Evolutionary conservation across 257 asterid genomes (phyloP).

Genomic region (Nemophila menziesii): DNA sequence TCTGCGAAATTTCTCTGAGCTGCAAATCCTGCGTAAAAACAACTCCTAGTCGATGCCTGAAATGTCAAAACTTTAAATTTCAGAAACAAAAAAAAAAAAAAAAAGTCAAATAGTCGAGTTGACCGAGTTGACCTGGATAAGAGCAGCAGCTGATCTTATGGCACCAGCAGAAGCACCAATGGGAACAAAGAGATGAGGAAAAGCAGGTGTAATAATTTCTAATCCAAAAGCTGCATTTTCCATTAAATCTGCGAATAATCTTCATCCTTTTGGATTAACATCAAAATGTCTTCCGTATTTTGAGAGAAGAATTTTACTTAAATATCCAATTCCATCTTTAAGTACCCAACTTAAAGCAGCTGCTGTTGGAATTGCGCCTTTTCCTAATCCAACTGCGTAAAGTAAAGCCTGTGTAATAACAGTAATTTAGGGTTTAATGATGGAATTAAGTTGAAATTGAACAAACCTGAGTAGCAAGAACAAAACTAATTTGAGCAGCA

Average conservation of each 20-base stretch:
- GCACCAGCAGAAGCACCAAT: constrained; percentile 97
- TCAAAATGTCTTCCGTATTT: constrained; percentile 94
- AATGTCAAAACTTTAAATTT: too few species aligned
- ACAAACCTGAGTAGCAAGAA: constrained; percentile 97
- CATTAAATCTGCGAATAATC: constrained; percentile 83
- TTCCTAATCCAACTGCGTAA: constrained; percentile 94
- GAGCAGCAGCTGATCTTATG: constrained; percentile 87
- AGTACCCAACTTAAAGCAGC: constrained; percentile 98
- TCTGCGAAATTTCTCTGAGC: constrained; percentile 98
- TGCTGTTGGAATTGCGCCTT: constrained; percentile 96
- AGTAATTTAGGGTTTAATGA: too few species aligned
- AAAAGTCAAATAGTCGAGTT: too few species aligned
- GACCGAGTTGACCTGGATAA: constrained; percentile 70
- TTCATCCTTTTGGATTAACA: constrained; percentile 95
- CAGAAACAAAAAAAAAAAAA: background rate
- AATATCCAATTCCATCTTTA: constrained; percentile 94
- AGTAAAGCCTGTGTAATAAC: constrained; percentile 71
- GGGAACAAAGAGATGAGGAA: constrained; percentile 89
- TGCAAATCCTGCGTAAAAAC: constrained; percentile 97
- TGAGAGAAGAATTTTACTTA: constrained; percentile 81
- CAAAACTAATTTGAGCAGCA: constrained; percentile 91
- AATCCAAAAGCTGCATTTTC: constrained; percentile 94
- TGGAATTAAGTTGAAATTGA: too few species aligned
- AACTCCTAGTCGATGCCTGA: constrained; percentile 97
- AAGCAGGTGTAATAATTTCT: constrained; percentile 92